Base-by-base conservation (phyloP, 2,329 filamentous ascomycete species). In the Hypoxylon sp. region DNA sequence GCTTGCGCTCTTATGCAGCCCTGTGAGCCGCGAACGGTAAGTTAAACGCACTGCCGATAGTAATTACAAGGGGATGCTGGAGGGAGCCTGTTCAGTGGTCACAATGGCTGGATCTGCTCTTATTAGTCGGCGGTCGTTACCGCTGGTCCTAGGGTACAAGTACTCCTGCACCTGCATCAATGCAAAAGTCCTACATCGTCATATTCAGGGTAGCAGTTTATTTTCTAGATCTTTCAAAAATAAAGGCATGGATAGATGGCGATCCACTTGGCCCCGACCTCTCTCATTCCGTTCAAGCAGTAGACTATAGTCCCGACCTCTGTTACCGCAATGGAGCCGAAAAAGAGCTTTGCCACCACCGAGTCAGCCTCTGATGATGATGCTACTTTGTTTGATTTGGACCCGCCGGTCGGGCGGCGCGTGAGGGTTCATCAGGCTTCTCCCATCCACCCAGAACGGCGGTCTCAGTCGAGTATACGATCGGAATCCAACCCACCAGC, bases 151-250 rank as follows among this genome's bases (percentile, higher is more conserved):
- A 74, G 67, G 69, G 72, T 74, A 75, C 71, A 69, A 70, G 72
- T 74, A 73, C 70, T 68, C 52, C 60, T 70, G 68, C 65, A 69
- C 56, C 57, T 68, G 55, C 67, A 71, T 60, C 69, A 63, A 67
- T 72, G 70, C 70, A 70, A 63, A 74, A 76, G 74, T 76, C 74
- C 74, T 76, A 76, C 74, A 73, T 73, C 68, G 68, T 72, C 74
- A 75, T 73, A 70, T 71, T 70, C 64, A 65, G 67, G 55, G 67
- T 69, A 63, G 60, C 53, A 69, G 52, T 71, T 62, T 63, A 50
- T 67, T 63, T 63, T 67, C 63, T 70, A 71, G 51, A 56, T 56
- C 72, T 65, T 71, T 71, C 66, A 73, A 71, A n/a, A 73, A 74
- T 75, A 76, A 75, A 73, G 71, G 70, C 70, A 74, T 74, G 72